phyloP scores from a whole-genome alignment of 352 stramenopile species.

The Peronospora tabacina region DNA sequence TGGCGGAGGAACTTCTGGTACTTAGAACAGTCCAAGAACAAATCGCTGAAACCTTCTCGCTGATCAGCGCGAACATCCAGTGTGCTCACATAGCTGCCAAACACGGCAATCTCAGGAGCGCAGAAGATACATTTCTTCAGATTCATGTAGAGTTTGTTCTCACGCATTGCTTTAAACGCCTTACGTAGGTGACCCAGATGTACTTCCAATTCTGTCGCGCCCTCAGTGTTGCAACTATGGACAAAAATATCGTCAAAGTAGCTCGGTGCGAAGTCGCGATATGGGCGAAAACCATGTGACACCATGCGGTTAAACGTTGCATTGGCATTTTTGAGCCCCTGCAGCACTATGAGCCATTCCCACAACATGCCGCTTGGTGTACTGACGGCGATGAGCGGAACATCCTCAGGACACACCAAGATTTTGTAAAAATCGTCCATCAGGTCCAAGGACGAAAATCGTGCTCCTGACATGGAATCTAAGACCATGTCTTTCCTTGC shows the following conservation, averaged over 20 bases:
- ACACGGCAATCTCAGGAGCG: neutral
- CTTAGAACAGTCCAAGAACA: too few relatives aligned
- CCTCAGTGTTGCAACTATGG: neutral
- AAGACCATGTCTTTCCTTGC: neutral
- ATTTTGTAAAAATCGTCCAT: neutral
- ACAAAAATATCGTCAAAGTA: constrained; percentile 10
- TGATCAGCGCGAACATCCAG: neutral
- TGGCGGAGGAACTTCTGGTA: too few relatives aligned
- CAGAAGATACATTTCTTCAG: neutral
- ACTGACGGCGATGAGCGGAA: neutral
- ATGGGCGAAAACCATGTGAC: neutral
- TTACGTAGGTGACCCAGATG: neutral
- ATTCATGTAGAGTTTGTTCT: neutral
- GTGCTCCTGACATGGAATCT: neutral
- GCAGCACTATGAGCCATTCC: neutral
- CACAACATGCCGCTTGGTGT: neutral
- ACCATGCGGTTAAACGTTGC: neutral
- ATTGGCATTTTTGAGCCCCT: neutral
- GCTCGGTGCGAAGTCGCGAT: constrained; percentile 4
- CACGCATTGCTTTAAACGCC: neutral
- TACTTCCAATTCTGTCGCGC: too few relatives aligned
- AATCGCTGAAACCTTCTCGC: too few relatives aligned
- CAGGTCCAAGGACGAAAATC: neutral
- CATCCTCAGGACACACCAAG: neutral
- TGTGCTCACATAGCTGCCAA: neutral